phyloP scores from a whole-genome alignment of 306 rosid genomes.

The Canavalia gladiata region DNA sequence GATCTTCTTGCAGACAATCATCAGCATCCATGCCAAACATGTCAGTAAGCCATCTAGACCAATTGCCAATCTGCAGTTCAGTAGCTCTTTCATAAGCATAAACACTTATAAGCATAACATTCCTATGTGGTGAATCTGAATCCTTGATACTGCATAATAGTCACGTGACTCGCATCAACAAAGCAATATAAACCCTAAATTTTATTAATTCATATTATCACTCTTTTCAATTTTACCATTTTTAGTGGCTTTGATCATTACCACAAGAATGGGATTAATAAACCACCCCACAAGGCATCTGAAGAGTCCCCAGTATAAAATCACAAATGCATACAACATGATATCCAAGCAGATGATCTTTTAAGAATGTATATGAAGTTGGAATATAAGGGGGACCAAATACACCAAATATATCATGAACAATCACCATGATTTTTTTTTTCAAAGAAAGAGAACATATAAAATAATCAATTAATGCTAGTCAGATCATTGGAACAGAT shows the following conservation, averaged over 20 bases:
- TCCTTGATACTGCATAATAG: neutral
- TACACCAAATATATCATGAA: constrained; percentile 5
- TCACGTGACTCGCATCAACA: constrained; percentile 17
- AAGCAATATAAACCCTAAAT: neutral
- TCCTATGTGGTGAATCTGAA: constrained; percentile 8
- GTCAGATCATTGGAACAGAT: neutral
- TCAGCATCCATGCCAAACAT: constrained; percentile 85
- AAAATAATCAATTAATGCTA: neutral
- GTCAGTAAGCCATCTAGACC: constrained; percentile 94
- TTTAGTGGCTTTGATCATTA: constrained; percentile 22
- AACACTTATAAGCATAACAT: constrained; percentile 22
- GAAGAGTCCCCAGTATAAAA: neutral
- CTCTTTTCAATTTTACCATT: neutral
- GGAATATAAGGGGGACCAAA: neutral
- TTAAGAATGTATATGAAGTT: neutral
- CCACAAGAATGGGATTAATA: constrained; percentile 21
- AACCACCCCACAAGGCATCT: neutral
- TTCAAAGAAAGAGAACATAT: neutral
- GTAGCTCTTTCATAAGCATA: constrained; percentile 40
- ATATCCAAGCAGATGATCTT: neutral
- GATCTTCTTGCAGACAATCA: constrained; percentile 59
- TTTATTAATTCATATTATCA: neutral
- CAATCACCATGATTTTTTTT: neutral
- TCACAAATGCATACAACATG: constrained; percentile 27
- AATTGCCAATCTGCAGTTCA: constrained; percentile 85